Conservation (phyloP, 176 grass and related monocot genomes). For the Oryza meyeriana region DNA sequence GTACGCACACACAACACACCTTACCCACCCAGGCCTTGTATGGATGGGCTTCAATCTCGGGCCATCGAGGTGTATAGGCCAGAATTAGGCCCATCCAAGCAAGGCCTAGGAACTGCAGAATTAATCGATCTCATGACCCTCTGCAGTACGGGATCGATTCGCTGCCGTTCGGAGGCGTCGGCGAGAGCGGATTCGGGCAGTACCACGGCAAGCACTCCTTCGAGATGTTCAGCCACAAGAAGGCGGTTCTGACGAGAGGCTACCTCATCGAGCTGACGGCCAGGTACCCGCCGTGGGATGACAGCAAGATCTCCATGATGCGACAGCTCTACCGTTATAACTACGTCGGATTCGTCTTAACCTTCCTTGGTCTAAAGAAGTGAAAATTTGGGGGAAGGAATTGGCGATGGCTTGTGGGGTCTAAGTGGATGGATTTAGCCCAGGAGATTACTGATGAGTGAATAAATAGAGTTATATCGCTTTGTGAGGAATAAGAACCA, state of each 20-base stretch:
- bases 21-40: not conserved
- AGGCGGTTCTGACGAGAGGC: conserved; percentile 61
- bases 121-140: not conserved
- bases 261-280: conserved; percentile 62
- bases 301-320: conserved; percentile 63
- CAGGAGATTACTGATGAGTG: not conserved
- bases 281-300: conserved; percentile 81
- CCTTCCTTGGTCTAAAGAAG: conserved; percentile 59
- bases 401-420: not conserved
- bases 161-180: conserved; percentile 85
- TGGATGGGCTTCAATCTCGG: not conserved
- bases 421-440: not conserved
- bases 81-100: not conserved
- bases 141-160: conserved; percentile 59
- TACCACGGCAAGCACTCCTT: conserved; percentile 97
- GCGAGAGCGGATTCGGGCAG: conserved; percentile 76
- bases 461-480: not conserved
- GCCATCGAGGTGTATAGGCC: not conserved
- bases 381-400: not conserved
- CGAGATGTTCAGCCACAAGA: conserved; percentile 89
- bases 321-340: conserved; percentile 56
- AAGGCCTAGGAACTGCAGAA: no score
- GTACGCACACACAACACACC: conserved; percentile 12
- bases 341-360: conserved; percentile 57
- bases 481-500: not conserved